Base-by-base conservation (phyloP, 2,329 filamentous ascomycete species). In the Tolypocladium album region DNA sequence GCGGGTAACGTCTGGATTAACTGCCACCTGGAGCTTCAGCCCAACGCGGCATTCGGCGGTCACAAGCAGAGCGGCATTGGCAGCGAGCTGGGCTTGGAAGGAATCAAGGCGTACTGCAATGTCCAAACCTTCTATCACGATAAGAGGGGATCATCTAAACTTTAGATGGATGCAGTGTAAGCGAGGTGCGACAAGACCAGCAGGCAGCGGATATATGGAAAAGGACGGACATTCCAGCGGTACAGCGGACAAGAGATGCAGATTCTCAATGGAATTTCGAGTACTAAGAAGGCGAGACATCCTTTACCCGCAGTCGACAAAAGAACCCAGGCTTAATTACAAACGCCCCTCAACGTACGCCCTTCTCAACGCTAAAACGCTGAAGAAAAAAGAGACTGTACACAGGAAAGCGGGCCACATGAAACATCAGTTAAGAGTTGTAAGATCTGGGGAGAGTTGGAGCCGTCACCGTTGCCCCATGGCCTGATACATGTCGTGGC, bases 401-500 rank as follows among this genome's bases (percentile, higher is more conserved):
- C 20, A n/a, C 4, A 20, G 45, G 45, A 17, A 24, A 20, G 15
- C 6, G 24, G 6, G 22, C 6, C 15, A 50, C 12, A 27, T 50
- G 2, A 22, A 22, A 13, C 2, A 24, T 2, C 7, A 22, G 11
- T n/a, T 1, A 43, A 43, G 42, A 12, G 7, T 36, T 36, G 4
- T 0, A 34, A 11, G 3, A 50, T 15, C 2, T 36, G 43, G 3
- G 15, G 11, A 31, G 13, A 27, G 20, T 11, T 34, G 17, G 27
- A n/a, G 27, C 31, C 31, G 8, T 63, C 36, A 64, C 55, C 60
- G 59, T 40, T 62, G 66, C 38, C 58, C 61, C 56, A 69, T 67
- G 55, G 62, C 61, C 40, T 65, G 64, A 53, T 70, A 69, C 43
- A 68, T 58, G 40, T 58, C 40, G 4, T 56, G 62, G 66, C 65